These are phyloP conservation scores for Hericium erinaceus DNA, from an alignment of 768 basidiomycete species.

Conservation along the genomic window DNA sequence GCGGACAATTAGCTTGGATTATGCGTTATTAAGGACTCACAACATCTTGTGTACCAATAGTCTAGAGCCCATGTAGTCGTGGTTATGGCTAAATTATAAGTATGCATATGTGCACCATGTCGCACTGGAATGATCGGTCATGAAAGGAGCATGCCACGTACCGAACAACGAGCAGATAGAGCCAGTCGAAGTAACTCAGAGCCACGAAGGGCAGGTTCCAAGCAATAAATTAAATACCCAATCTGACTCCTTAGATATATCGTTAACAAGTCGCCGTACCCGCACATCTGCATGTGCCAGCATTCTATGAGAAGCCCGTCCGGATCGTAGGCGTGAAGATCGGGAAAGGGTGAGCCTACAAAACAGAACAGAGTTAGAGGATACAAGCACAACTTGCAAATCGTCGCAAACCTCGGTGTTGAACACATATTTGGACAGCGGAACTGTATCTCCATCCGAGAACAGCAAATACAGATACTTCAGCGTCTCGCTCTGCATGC, in stretches of 20 bases:
- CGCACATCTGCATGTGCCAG: neutral
- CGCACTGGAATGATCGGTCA: too few species aligned
- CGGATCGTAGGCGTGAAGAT: slow-evolving; percentile 48
- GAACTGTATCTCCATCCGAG: slow-evolving; percentile 59
- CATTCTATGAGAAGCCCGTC: slow-evolving; percentile 34
- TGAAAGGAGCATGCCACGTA: too few species aligned
- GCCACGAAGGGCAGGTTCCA: too few species aligned
- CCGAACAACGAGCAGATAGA: too few species aligned
- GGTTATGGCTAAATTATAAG: too few species aligned
- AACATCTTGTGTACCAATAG: too few species aligned
- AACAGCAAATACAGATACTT: slow-evolving; percentile 91
- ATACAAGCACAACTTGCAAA: neutral
- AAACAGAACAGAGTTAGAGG: neutral
- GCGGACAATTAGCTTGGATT: neutral
- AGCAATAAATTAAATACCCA: neutral
- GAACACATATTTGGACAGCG: slow-evolving; percentile 74
- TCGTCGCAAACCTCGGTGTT: slow-evolving; percentile 69
- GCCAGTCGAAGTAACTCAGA: too few species aligned
- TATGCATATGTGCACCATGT: too few species aligned
- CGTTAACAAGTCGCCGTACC: neutral
- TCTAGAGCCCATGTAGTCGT: too few species aligned
- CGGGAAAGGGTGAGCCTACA: slow-evolving; percentile 65
- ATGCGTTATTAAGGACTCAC: too few species aligned
- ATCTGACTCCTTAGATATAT: neutral
- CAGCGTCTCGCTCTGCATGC: slow-evolving; percentile 73